phyloP scores from a whole-genome alignment of 495 filamentous ascomycete genomes.

The Amniculicola lignicola region DNA sequence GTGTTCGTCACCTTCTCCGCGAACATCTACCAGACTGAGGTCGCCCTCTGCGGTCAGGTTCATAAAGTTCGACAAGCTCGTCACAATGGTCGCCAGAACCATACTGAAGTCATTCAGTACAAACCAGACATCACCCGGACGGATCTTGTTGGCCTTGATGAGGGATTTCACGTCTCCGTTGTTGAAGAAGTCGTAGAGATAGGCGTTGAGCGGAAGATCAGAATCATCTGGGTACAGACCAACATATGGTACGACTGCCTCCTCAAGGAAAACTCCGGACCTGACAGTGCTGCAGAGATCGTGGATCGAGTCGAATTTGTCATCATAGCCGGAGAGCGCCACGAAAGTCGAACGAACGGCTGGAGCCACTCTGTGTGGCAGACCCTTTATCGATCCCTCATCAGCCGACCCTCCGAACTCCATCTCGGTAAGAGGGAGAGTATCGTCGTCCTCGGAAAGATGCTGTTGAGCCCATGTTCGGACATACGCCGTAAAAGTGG shows the following conservation, averaged over 20 bases:
- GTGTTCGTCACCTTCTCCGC: conserved; percentile 44
- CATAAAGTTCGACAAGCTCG: conserved; percentile 54
- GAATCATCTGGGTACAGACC: conserved; percentile 53
- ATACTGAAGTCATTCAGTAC: conserved; percentile 67
- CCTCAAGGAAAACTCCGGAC: conserved; percentile 66
- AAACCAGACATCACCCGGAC: conserved; percentile 65
- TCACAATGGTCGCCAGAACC: conserved; percentile 62
- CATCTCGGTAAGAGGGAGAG: conserved; percentile 58
- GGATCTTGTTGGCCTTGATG: conserved; percentile 57
- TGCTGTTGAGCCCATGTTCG: conserved; percentile 64
- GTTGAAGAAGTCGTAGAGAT: conserved; percentile 71
- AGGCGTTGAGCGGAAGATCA: conserved; percentile 59
- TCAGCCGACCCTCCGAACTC: conserved; percentile 42
- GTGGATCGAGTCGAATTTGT: conserved; percentile 57
- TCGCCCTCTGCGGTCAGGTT: conserved; percentile 38
- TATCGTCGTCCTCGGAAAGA: conserved; percentile 48
- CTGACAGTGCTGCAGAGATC: conserved; percentile 63
- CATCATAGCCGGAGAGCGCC: conserved; percentile 64
- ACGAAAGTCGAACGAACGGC: conserved; percentile 63
- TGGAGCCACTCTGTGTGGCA: conserved; percentile 32
- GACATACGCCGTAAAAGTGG: conserved; percentile 65
- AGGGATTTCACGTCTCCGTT: conserved; percentile 60
- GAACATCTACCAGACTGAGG: conserved; percentile 40
- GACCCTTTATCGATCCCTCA: neutral
- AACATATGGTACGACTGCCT: conserved; percentile 65